A percentile compares a stretch with the other conserved stretches of the same genome.
Evolutionary conservation across 371 early-diverging fungal genomes (phyloP).

Genomic region (Apophysomyces sp.): DNA sequence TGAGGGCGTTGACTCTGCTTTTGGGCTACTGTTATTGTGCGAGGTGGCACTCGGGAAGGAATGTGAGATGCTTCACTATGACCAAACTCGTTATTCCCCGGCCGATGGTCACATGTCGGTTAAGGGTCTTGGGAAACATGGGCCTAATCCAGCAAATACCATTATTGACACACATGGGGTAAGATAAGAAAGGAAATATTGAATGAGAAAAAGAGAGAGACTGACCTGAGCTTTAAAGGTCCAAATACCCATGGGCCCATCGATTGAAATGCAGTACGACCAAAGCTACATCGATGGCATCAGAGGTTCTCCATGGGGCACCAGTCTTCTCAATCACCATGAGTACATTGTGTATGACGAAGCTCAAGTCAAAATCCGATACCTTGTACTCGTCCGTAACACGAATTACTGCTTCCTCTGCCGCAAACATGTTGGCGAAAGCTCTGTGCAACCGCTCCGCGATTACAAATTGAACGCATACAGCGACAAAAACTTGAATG

Average conservation of each 20-base stretch:
- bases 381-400: slow-evolving; percentile 50
- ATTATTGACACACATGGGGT: slow-evolving; percentile 37
- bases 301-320: neutral
- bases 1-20: slow-evolving; percentile 9
- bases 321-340: slow-evolving; percentile 39
- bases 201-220: neutral
- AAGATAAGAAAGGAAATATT: slow-evolving; percentile 3
- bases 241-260: slow-evolving; percentile 46
- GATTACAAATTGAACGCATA: slow-evolving; percentile 15
- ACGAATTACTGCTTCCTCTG: slow-evolving; percentile 44
- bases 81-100: neutral
- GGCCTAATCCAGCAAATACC: slow-evolving; percentile 35
- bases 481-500: slow-evolving; percentile 12
- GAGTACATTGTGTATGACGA: slow-evolving; percentile 62
- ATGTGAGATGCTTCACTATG: slow-evolving; percentile 15
- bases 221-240: slow-evolving; percentile 6
- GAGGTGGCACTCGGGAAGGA: slow-evolving; percentile 59
- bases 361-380: slow-evolving; percentile 51
- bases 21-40: slow-evolving; percentile 46
- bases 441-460: slow-evolving; percentile 14
- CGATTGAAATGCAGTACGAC: slow-evolving; percentile 6
- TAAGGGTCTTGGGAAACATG: slow-evolving; percentile 45
- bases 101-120: slow-evolving; percentile 22
- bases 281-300: neutral
- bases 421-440: neutral